phyloP scores from a whole-genome alignment of 1,139 yeast species.

The Yamadazyma diddensiae region DNA sequence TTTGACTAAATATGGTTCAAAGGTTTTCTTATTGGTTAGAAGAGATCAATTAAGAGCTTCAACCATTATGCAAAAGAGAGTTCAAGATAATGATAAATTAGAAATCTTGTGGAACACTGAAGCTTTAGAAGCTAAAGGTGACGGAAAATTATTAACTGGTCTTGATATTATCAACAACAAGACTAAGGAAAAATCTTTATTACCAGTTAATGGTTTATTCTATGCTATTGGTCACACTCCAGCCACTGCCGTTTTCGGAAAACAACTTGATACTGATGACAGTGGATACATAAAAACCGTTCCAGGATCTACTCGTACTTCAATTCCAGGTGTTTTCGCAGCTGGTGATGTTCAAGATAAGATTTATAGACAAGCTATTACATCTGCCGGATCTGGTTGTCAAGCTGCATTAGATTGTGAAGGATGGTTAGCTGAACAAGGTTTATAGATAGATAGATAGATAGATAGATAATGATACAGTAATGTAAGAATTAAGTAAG shows the following conservation, averaged over 20 bases:
- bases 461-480: no score
- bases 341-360: constrained; percentile 99
- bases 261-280: constrained; percentile 81
- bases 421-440: constrained; percentile 72
- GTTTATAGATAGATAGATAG: no score
- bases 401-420: constrained; percentile 99
- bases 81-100: constrained; percentile 74
- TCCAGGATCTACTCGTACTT: constrained; percentile 86
- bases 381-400: constrained; percentile 99
- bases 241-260: constrained; percentile 74
- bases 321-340: constrained; percentile 91
- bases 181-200: constrained; percentile 64
- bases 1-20: constrained; percentile 94
- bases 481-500: no score
- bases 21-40: constrained; percentile 89
- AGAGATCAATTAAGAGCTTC: constrained; percentile 94
- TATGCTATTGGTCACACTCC: constrained; percentile 98
- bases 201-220: constrained; percentile 87
- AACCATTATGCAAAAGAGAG: constrained; percentile 94
- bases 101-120: constrained; percentile 88
- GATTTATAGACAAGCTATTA: constrained; percentile 96
- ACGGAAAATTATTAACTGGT: constrained; percentile 69
- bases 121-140: constrained; percentile 86
- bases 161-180: constrained; percentile 66
- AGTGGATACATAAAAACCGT: constrained; percentile 83